Conservation (phyloP, 169 alveolate species). For the Toxoplasma gondii region DNA sequence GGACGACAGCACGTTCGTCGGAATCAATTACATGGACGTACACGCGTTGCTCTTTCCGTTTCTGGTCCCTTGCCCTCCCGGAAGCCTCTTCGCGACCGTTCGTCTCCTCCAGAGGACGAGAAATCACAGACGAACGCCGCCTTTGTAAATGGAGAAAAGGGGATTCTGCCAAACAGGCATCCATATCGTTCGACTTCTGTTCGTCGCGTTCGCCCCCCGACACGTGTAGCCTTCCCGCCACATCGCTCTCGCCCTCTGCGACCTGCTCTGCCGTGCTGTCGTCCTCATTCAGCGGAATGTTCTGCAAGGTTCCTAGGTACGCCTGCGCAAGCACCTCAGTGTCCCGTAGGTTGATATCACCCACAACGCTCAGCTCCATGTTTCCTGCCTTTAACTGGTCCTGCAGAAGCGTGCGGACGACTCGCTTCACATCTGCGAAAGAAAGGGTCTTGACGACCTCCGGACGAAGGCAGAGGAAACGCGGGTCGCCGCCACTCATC, state of each 20-base stretch:
- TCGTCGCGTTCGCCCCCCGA: not conserved
- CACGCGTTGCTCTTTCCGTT: slow-evolving; percentile 21
- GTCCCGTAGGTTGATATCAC: slow-evolving; percentile 51
- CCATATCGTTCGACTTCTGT: not conserved
- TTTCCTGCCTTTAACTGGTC: slow-evolving; percentile 34
- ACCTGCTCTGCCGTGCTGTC: no score
- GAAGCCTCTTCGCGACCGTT: no score
- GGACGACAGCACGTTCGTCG: slow-evolving; percentile 83
- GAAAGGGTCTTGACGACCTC: slow-evolving; percentile 15
- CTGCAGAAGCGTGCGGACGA: slow-evolving; percentile 37
- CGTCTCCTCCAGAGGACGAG: no score
- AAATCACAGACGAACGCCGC: not conserved
- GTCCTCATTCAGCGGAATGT: no score
- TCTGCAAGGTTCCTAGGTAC: slow-evolving; percentile 50
- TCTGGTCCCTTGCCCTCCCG: not conserved
- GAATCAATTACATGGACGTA: slow-evolving; percentile 73
- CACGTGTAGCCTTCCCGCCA: not conserved
- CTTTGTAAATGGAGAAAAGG: not conserved
- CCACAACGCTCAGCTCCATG: slow-evolving; percentile 57
- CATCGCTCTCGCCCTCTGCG: no score
- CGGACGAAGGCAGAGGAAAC: slow-evolving; percentile 50
- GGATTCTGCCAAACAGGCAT: not conserved
- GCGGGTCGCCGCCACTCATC: slow-evolving; percentile 63
- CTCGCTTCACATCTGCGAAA: slow-evolving; percentile 33
- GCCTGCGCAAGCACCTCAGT: slow-evolving; percentile 35